Base-by-base conservation (phyloP, 371 early-diverging fungal genomes). In the Mortierella sp. region DNA sequence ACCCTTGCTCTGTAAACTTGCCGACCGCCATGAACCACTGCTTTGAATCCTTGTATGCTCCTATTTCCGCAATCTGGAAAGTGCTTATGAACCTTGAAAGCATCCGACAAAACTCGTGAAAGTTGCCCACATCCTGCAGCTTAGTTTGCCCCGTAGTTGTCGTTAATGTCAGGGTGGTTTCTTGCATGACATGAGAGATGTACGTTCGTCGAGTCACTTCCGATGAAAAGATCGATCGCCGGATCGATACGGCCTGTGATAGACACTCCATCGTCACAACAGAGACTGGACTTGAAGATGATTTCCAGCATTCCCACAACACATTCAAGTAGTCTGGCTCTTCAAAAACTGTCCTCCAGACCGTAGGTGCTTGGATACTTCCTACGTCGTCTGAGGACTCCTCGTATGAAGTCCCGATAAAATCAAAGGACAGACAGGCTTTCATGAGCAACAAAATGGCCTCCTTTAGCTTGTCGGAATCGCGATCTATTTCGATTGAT, bases 361-460 rank as follows among this genome's bases (percentile, higher is more conserved):
- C 69, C 24, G 89, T 79, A 14, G 96, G 95, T n/a, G 93, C 89
- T 81, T 94, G 90, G 50, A 94, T 84, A 19, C 87, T 87, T 31
- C 91, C 93, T 34, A 86, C 82, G 53, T 96, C 96, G 64, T 95
- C 96, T 4, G 88, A 87, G 11, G 95, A 87, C 59, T 95, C 96
- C 62, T 95, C 96, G 6, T 90, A 84, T 41, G 89, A 87, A 23
- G 95, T 88, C 30, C 95, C 95, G 32, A 92, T 91, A 70, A 96
- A 96, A 73, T 95, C 96, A 81, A 93, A 96, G 0, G 85, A 82
- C 46, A 95, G 72, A 58, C 94, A 93, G 30, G 86, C 89, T 34
- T 86, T 75, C 63, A 95, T 80, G 26, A 95, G 81, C 59, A 73
- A 69, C 49, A 95, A 61, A 23, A 87, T 81, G 32, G 85, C 82